A percentile compares a stretch with the other conserved stretches of the same genome.
Conservation (phyloP, 73 alveolate genomes). For the Chromera velia region DNA sequence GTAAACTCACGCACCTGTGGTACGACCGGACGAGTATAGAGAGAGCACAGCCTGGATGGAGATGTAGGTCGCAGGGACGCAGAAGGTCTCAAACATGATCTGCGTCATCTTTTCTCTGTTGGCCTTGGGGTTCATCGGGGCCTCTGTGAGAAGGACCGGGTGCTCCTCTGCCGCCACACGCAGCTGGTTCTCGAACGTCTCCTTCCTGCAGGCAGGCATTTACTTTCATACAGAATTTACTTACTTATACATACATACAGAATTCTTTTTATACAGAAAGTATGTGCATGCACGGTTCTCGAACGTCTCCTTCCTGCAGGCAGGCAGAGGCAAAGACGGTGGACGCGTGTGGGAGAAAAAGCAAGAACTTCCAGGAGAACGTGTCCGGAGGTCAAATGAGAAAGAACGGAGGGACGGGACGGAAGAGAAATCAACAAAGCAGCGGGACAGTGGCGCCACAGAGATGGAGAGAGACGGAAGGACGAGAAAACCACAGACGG, state of each 20-base stretch:
- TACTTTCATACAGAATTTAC: neutral
- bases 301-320: too few species aligned
- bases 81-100: conserved; percentile 80
- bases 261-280: too few species aligned
- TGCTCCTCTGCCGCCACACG: conserved; percentile 63
- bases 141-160: conserved; percentile 79
- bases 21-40: conserved; percentile 79
- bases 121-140: conserved; percentile 68
- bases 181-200: conserved; percentile 59
- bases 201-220: conserved; percentile 25
- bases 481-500: too few species aligned
- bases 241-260: neutral
- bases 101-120: conserved; percentile 79
- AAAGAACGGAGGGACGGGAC: too few species aligned
- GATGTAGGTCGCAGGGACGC: conserved; percentile 67
- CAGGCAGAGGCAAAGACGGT: too few species aligned
- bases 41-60: conserved; percentile 70
- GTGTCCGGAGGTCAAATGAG: too few species aligned
- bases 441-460: too few species aligned
- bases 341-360: too few species aligned
- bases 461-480: too few species aligned
- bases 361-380: too few species aligned
- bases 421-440: too few species aligned
- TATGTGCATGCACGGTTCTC: too few species aligned
- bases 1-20: conserved; percentile 54